phyloP scores from a whole-genome alignment of 2,329 filamentous ascomycete species.

The Purpureocillium takamizusanense region DNA sequence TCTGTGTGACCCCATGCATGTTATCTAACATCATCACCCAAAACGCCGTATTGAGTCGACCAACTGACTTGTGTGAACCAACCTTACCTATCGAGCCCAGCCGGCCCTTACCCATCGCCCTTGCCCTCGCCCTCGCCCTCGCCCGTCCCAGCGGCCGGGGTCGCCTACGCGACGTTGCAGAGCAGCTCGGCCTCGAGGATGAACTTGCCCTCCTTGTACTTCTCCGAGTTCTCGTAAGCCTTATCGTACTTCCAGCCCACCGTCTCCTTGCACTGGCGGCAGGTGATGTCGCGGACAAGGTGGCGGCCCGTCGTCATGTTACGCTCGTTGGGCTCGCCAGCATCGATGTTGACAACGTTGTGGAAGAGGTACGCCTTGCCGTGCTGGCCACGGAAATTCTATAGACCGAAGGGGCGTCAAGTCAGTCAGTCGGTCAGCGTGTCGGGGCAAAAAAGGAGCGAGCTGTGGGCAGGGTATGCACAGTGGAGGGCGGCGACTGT shows the following conservation, averaged over 20 bases:
- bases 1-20: background rate
- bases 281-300: constrained; percentile 86
- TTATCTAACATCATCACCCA: no score
- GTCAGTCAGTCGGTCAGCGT: no score
- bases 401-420: constrained; percentile 6
- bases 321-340: constrained; percentile 79
- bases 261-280: constrained; percentile 81
- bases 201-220: constrained; percentile 98
- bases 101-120: background rate
- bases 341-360: constrained; percentile 81
- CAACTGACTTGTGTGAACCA: no score
- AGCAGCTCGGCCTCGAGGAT: constrained; percentile 90
- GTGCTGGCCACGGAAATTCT: constrained; percentile 98
- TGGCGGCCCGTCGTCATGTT: constrained; percentile 97
- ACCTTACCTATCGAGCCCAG: no score
- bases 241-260: constrained; percentile 99
- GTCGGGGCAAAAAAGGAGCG: no score
- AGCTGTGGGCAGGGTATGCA: no score
- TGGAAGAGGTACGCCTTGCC: constrained; percentile 98
- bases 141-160: constrained; percentile 17
- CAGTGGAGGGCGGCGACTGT: no score
- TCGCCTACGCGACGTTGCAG: constrained; percentile 55
- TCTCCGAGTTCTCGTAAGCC: constrained; percentile 83
- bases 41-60: no score
- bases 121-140: background rate